A percentile compares a stretch with the other conserved stretches of the same genome.
phyloP scores from a whole-genome alignment of 139 green algal species.

The Nannochloris sp. region DNA sequence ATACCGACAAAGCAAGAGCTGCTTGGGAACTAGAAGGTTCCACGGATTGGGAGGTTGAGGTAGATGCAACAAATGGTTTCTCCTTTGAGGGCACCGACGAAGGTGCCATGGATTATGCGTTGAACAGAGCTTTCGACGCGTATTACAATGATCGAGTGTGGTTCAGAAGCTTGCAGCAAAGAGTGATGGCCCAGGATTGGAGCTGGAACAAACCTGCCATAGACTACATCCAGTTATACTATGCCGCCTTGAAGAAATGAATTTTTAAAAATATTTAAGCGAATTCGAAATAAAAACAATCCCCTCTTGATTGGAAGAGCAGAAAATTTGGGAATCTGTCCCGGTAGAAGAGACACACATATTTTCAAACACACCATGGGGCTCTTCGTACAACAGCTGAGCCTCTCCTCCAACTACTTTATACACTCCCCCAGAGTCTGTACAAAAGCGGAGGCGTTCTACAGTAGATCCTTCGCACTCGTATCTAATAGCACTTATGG shows the following conservation, averaged over 20 bases:
- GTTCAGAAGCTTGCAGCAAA: slow-evolving; percentile 41
- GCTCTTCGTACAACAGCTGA: neutral
- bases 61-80: slow-evolving; percentile 75
- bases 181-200: slow-evolving; percentile 82
- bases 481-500: neutral
- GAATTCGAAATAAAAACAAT: slow-evolving; percentile 14
- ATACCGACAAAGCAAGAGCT: slow-evolving; percentile 49
- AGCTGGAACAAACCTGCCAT: slow-evolving; percentile 85
- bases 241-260: slow-evolving; percentile 48
- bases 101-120: slow-evolving; percentile 77
- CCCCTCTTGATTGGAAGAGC: slow-evolving; percentile 6
- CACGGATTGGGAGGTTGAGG: slow-evolving; percentile 46
- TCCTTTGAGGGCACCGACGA: slow-evolving; percentile 76
- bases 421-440: neutral
- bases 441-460: neutral
- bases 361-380: neutral
- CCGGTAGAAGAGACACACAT: slow-evolving; percentile 1
- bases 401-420: neutral
- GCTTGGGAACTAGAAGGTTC: slow-evolving; percentile 74
- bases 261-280: slow-evolving; percentile 4
- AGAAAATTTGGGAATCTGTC: slow-evolving; percentile 5
- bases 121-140: slow-evolving; percentile 53
- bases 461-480: neutral
- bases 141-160: slow-evolving; percentile 30
- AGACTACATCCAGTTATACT: slow-evolving; percentile 96